Percentiles rank a stretch among this genome's conserved stretches.
These are phyloP conservation scores for Boletus vinaceobasis DNA, from an alignment of 768 basidiomycete species.

Conservation along the genomic window DNA sequence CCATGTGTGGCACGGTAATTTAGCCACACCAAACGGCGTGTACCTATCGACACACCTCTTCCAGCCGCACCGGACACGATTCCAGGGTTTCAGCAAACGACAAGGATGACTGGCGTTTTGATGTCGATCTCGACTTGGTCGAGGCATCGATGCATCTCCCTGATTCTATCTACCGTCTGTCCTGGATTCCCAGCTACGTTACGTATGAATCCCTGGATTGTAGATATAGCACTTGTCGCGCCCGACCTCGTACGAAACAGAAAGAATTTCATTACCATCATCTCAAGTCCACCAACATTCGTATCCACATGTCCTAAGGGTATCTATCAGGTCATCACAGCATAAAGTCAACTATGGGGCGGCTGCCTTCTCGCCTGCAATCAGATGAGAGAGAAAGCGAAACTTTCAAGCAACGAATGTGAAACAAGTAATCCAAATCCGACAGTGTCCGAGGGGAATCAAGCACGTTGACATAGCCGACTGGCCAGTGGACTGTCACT, in stretches of 20 bases:
- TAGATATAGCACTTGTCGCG: neutral
- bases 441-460: neutral
- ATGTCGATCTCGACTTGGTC: slow-evolving; percentile 1
- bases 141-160: neutral
- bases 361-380: neutral
- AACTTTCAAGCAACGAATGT: slow-evolving; percentile 5
- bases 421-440: slow-evolving; percentile 4
- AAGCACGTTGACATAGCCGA: neutral
- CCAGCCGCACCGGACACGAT: slow-evolving; percentile 1
- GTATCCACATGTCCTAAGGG: neutral
- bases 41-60: neutral
- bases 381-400: neutral
- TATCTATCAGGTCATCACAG: neutral
- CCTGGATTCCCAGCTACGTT: neutral
- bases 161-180: neutral
- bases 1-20: slow-evolving; percentile 18
- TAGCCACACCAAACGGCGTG: neutral
- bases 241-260: neutral
- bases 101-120: neutral
- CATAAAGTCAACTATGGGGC: slow-evolving; percentile 1
- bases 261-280: neutral
- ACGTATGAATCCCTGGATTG: neutral
- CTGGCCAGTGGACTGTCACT: neutral
- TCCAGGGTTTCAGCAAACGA: neutral
- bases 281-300: no score